Evolutionary conservation across 2,329 filamentous ascomycete species (phyloP).

Genomic region (Tolypocladium inflatum): DNA sequence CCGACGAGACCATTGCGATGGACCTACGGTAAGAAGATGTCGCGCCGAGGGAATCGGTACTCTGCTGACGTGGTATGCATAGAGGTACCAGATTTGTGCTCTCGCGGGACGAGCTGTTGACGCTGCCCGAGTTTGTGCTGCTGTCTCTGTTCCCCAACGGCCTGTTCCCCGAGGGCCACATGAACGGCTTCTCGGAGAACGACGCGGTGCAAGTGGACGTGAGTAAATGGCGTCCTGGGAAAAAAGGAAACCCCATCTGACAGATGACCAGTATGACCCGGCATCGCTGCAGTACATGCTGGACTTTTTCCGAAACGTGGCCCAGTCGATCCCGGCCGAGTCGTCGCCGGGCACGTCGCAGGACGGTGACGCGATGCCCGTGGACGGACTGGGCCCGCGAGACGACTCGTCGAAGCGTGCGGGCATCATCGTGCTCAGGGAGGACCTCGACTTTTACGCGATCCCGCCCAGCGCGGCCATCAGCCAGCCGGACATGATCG

Average conservation of each 20-base stretch:
- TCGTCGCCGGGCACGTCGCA: conserved; percentile 56
- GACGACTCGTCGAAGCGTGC: conserved; percentile 82
- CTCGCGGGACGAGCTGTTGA: conserved; percentile 88
- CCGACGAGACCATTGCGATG: conserved; percentile 90
- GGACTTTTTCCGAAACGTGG: conserved; percentile 93
- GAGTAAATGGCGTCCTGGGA: conserved; percentile 32
- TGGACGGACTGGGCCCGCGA: conserved; percentile 60
- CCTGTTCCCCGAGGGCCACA: conserved; percentile 92
- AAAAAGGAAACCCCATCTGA: neutral
- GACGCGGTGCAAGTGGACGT: conserved; percentile 98
- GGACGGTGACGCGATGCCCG: conserved; percentile 52
- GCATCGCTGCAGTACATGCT: conserved; percentile 97
- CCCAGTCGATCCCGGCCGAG: conserved; percentile 83
- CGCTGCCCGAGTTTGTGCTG: conserved; percentile 91
- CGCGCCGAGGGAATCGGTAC: neutral
- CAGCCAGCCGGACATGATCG: conserved; percentile 81
- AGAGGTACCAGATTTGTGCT: conserved; percentile 91
- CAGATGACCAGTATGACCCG: conserved; percentile 71
- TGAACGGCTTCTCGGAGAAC: conserved; percentile 84
- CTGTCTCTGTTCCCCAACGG: conserved; percentile 97
- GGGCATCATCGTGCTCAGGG: conserved; percentile 91
- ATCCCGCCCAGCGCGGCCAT: conserved; percentile 85
- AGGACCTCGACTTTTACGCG: conserved; percentile 95
- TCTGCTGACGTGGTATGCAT: conserved; percentile 16
- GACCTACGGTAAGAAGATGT: conserved; percentile 68